Conservation (phyloP, 208 protist genomes). For the Trypanosoma grayi region DNA sequence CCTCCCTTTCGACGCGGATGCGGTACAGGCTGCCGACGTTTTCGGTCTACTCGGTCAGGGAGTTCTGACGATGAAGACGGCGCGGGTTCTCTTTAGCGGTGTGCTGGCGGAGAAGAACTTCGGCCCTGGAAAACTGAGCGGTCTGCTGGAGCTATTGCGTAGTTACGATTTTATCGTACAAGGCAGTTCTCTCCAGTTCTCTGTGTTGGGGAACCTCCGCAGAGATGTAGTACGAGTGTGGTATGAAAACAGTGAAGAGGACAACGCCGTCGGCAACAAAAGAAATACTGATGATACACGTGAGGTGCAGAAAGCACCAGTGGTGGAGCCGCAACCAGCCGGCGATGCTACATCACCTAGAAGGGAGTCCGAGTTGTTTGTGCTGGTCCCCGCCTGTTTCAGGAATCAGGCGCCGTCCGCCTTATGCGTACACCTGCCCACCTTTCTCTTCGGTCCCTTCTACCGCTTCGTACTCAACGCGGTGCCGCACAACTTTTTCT, state of each 20-base stretch:
- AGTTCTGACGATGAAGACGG: slow-evolving; percentile 24
- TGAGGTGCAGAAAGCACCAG: background rate
- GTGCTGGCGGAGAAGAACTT: slow-evolving; percentile 31
- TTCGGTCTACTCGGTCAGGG: slow-evolving; percentile 15
- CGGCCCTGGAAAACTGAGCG: slow-evolving; percentile 9
- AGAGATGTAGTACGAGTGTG: background rate
- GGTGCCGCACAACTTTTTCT: slow-evolving; percentile 73
- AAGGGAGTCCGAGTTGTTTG: slow-evolving; percentile 39
- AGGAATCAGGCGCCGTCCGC: slow-evolving; percentile 37
- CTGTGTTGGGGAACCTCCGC: slow-evolving; percentile 9
- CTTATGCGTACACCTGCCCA: slow-evolving; percentile 50
- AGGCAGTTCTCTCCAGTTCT: slow-evolving; percentile 40
- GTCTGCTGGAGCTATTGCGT: slow-evolving; percentile 37
- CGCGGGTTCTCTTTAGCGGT: slow-evolving; percentile 11
- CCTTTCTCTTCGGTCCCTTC: slow-evolving; percentile 72
- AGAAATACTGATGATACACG: background rate
- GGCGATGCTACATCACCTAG: background rate
- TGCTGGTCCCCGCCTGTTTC: slow-evolving; percentile 65
- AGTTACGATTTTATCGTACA: slow-evolving; percentile 39
- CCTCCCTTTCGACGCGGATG: slow-evolving; percentile 25
- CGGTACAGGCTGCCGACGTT: slow-evolving; percentile 21
- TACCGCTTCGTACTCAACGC: slow-evolving; percentile 80
- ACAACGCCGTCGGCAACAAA: background rate
- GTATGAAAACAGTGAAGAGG: background rate
- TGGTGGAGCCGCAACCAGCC: background rate